A percentile compares a stretch with the other conserved stretches of the same genome.
Conservation (phyloP, 352 stramenopile species). For the Globisporangium nagaii region DNA sequence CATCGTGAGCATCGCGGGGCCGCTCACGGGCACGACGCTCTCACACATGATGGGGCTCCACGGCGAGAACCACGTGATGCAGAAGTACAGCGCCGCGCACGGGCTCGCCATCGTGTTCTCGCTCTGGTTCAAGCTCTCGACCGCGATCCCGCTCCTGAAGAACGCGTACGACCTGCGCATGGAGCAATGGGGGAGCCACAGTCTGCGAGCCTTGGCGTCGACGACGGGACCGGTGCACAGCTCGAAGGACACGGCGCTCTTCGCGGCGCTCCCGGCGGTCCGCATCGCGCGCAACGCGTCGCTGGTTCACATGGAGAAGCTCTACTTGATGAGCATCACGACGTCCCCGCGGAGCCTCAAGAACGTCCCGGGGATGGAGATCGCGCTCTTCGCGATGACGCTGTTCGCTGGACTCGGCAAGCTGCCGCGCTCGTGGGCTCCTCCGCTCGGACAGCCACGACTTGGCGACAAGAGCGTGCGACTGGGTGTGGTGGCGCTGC, state of each 20-base stretch:
- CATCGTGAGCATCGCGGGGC: constrained; percentile 53
- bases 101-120: constrained; percentile 28
- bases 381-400: constrained; percentile 4
- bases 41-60: constrained; percentile 47
- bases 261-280: background rate
- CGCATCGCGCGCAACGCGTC: constrained; percentile 41
- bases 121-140: constrained; percentile 35
- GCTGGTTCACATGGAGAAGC: constrained; percentile 51
- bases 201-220: background rate
- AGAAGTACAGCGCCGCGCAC: constrained; percentile 27
- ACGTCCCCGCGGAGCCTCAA: constrained; percentile 42
- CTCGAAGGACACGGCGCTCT: constrained; percentile 2
- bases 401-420: background rate
- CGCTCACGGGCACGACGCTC: constrained; percentile 49
- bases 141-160: constrained; percentile 31
- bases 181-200: constrained; percentile 37
- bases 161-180: constrained; percentile 43
- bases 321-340: constrained; percentile 66
- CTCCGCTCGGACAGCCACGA: background rate
- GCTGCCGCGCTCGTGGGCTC: constrained; percentile 18
- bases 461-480: constrained; percentile 10
- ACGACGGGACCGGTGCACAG: background rate
- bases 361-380: constrained; percentile 31
- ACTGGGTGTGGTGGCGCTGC: constrained; percentile 10
- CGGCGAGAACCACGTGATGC: constrained; percentile 18